Conservation (phyloP, 2,329 filamentous ascomycete species). For the Fusarium zealandicum region DNA sequence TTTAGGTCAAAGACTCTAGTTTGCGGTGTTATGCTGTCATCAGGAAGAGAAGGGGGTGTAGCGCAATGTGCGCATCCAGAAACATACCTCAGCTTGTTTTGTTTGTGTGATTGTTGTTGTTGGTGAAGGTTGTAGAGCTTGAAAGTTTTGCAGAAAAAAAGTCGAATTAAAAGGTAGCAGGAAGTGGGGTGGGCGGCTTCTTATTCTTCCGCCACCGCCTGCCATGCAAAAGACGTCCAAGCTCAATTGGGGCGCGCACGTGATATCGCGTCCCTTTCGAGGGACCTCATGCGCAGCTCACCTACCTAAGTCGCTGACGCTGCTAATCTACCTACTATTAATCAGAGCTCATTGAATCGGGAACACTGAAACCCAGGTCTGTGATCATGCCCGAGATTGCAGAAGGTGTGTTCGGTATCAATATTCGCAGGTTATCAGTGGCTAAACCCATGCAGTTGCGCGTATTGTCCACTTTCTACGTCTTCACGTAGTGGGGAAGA, state of each 20-base stretch:
- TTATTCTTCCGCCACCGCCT: slow-evolving; percentile 26
- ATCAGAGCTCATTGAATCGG: not conserved
- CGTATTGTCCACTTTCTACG: slow-evolving; percentile 86
- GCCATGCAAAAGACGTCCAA: not conserved
- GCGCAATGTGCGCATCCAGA: slow-evolving; percentile 16
- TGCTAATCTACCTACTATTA: not conserved
- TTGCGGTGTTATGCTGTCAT: slow-evolving; percentile 87
- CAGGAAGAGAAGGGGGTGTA: slow-evolving; percentile 55
- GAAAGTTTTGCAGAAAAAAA: slow-evolving; percentile 38
- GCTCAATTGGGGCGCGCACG: slow-evolving; percentile 18
- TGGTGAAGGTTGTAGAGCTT: slow-evolving; percentile 31
- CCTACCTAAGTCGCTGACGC: slow-evolving; percentile 18
- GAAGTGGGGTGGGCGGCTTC: slow-evolving; percentile 28
- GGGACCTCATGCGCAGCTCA: slow-evolving; percentile 1
- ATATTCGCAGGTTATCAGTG: not conserved
- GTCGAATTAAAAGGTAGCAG: slow-evolving; percentile 38
- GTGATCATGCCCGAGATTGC: slow-evolving; percentile 68
- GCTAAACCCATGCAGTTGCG: slow-evolving; percentile 63
- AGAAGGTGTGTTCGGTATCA: slow-evolving; percentile 53
- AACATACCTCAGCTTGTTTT: slow-evolving; percentile 42
- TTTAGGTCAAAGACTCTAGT: slow-evolving; percentile 97
- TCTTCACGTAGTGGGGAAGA: slow-evolving; percentile 84
- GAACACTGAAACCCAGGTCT: not conserved
- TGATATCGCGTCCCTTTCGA: slow-evolving; percentile 34
- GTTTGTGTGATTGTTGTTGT: slow-evolving; percentile 10